Evolutionary conservation across 2,329 filamentous ascomycete genomes (phyloP), one percentile per base, ranked within the genome.

Genomic region (Dactylellina drechsleri): DNA sequence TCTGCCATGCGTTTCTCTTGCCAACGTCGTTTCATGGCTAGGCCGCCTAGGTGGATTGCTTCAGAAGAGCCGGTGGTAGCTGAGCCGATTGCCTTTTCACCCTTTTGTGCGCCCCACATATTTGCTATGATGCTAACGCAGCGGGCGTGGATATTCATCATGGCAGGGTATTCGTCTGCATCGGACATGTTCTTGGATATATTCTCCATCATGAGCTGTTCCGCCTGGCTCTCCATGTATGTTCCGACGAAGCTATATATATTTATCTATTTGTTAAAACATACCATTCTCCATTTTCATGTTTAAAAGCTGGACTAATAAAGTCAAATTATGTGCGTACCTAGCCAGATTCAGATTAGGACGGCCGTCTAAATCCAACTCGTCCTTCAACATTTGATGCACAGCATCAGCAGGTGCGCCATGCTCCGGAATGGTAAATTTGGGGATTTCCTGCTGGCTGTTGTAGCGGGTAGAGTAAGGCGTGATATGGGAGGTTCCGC

Each of bases 11-110:
- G 84, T 77, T 85, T 86, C 78, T 90, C 87, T 80, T 91, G 88
- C 90, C 90, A 92, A 18, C 87, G 84, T n/a, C 89, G 84, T 83
- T 91, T 91, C 90, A 92, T 91, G 2, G 90, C 89, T 18, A 92
- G 82, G 0, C 88, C 89, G 36, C 88, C 90, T 0, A 92, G 84
- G 79, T 90, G 88, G 70, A 91, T 90, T 0, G 89, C 90, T 80
- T 92, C 90, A 10, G 87, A 90, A 0, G 88, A 91, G 0, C 90
- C 90, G 0, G 90, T 91, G 0, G 89, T 91, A 2, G 89, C 89
- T 0, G 88, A 87, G 1, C 90, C 90, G 61, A 91, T 85, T 3
- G 90, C 88, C 70, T 86, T 88, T 80, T 90, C 87, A 0, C 84
- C 85, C 68, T 86, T 85, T 78, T 87, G 84, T 7, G 86, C 86